Evolutionary conservation across 2,329 filamentous ascomycete genomes (phyloP).

Genomic region (Penicillium sumatraense): DNA sequence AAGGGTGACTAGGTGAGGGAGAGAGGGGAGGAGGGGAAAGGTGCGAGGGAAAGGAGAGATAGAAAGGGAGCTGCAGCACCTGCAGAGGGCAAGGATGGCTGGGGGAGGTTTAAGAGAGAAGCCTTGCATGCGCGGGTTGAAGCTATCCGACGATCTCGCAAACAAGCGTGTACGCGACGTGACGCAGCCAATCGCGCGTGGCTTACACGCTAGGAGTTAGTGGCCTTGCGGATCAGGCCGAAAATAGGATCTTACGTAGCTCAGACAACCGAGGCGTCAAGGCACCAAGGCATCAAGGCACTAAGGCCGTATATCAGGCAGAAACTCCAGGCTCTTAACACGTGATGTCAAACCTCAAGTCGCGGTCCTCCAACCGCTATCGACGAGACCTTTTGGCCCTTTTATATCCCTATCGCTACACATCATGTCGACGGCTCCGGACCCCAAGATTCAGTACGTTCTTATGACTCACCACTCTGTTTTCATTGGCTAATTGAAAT

Average conservation of each 20-base stretch:
- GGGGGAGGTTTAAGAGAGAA: slow-evolving; percentile 29
- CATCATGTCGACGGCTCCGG: slow-evolving; percentile 59
- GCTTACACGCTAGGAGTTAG: neutral
- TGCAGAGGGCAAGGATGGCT: slow-evolving; percentile 26
- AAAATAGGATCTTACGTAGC: no score
- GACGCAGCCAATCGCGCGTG: slow-evolving; percentile 41
- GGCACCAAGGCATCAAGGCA: neutral
- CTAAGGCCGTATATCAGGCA: no score
- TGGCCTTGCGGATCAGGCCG: no score
- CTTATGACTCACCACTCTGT: slow-evolving; percentile 22
- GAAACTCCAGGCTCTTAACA: slow-evolving; percentile 1
- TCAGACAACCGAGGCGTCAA: slow-evolving; percentile 10
- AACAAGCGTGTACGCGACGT: slow-evolving; percentile 47
- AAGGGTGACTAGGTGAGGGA: slow-evolving; percentile 7
- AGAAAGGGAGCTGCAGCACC: slow-evolving; percentile 16
- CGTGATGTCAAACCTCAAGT: slow-evolving; percentile 22
- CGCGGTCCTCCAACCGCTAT: slow-evolving; percentile 15
- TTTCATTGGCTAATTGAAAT: slow-evolving; percentile 25
- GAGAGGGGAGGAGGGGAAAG: slow-evolving; percentile 11
- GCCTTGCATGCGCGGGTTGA: slow-evolving; percentile 40
- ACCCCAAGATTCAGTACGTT: slow-evolving; percentile 73
- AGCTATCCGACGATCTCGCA: slow-evolving; percentile 36
- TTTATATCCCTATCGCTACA: slow-evolving; percentile 29
- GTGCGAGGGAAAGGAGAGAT: slow-evolving; percentile 18
- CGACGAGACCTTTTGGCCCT: slow-evolving; percentile 22